Conservation (phyloP, 768 basidiomycete species). For the Tulasnella sp. region DNA sequence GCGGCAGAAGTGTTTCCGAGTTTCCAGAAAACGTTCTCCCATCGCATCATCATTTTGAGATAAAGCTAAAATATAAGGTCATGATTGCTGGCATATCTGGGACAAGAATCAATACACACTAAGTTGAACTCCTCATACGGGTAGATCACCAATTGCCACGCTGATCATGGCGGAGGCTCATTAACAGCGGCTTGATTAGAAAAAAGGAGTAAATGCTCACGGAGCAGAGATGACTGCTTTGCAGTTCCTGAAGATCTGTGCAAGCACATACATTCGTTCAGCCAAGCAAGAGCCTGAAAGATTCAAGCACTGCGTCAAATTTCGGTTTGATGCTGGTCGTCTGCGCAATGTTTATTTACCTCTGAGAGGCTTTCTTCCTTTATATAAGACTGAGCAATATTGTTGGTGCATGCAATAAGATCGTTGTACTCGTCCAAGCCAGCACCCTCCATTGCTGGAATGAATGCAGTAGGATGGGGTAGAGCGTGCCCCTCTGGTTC, state of each 20-base stretch:
- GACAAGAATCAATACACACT: background rate
- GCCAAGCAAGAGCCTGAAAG: background rate
- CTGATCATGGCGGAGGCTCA: background rate
- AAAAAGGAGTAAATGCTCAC: background rate
- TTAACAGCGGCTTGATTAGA: background rate
- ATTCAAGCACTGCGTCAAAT: too few species aligned
- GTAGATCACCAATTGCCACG: background rate
- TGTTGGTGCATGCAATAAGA: constrained; percentile 1
- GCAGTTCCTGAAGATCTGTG: background rate
- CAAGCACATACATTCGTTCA: background rate
- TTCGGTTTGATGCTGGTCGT: too few species aligned
- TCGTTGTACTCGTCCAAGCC: background rate
- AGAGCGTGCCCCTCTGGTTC: background rate
- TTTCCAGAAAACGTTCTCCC: constrained; percentile 36
- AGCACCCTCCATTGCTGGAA: background rate
- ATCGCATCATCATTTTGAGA: constrained; percentile 33
- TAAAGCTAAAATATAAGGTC: constrained; percentile 24
- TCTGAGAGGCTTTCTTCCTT: background rate
- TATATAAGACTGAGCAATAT: background rate
- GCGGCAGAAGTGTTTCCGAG: constrained; percentile 43
- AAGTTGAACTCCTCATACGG: background rate
- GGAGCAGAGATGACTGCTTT: background rate
- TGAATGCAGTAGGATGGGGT: background rate
- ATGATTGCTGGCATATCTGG: background rate
- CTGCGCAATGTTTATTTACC: background rate